Evolutionary conservation across 1,139 yeast genomes (phyloP), one percentile per base, ranked within the genome.

Genomic region (Geotrichum fermentans): DNA sequence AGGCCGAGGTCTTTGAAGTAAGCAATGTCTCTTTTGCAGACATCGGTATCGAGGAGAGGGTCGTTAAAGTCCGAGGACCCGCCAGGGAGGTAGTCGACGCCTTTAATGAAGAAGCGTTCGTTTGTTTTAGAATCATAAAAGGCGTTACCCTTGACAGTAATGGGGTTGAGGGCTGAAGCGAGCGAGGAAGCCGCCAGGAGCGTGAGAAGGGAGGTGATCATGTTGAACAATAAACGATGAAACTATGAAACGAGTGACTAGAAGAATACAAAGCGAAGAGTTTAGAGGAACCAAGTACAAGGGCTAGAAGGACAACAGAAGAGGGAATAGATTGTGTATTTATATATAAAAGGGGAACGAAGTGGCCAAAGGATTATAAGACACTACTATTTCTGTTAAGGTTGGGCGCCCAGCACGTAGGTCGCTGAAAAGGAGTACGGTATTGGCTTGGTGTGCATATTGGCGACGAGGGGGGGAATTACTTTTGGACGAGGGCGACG

Each of bases 31-130:
- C 97, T 80, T 58, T 77, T 70, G 75, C 97, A 87, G 26, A 75
- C 65, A 2, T 64, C 74, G 40, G 67, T 70, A 63, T 86, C 86
- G 35, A 88, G 84, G 50, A 88, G 72, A 24, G 96, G 96, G 67
- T 86, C 96, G 38, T 77, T 71, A 60, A 79, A 79, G 43, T 75
- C 58, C 26, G 55, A 50, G 42, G 79, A 74, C 47, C 82, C 77
- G 66, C 84, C 83, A 56, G 82, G 78, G 70, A 85, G 94, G 72
- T 86, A 85, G 33, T 94, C 95, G 55, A 86, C 74, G 67, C 95
- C 95, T 64, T 74, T 76, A 67, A 87, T 78, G 70, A 80, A 83
- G 70, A 87, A 87, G 65, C 87, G 94, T 48, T 89, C 75, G 29
- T 90, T 90, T 64, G 85, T 84, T 68, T 36, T 21, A 13, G 39